These are phyloP conservation scores for Clonostachys solani DNA, from an alignment of 2,329 filamentous ascomycete species.

Conservation along the genomic window DNA sequence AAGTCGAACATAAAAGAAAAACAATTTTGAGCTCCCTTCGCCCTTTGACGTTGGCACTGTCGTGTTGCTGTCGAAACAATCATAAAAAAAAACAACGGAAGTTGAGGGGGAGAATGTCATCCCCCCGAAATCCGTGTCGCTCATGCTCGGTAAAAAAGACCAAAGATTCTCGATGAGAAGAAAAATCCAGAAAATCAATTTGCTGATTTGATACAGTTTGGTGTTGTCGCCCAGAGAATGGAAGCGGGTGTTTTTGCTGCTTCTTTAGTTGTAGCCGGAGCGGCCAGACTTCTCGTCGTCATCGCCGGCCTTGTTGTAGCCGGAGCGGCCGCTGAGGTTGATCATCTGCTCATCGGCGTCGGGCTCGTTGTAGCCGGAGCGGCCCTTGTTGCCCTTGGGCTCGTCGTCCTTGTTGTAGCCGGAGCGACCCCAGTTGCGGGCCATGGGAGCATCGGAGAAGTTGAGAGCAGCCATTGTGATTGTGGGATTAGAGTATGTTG, in stretches of 20 bases:
- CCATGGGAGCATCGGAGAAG: conserved; percentile 36
- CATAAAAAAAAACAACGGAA: no score
- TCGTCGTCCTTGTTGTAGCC: conserved; percentile 34
- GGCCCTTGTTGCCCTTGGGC: conserved; percentile 32
- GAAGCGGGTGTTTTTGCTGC: not conserved
- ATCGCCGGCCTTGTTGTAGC: conserved; percentile 3
- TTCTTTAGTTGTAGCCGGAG: conserved; percentile 40
- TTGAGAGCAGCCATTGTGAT: conserved; percentile 29
- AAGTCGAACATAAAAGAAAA: no score
- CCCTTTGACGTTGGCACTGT: no score
- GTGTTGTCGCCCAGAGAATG: no score
- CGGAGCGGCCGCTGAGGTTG: conserved; percentile 32
- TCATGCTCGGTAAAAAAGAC: not conserved
- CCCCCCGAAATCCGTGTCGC: not conserved
- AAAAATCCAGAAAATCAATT: no score
- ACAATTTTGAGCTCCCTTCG: no score
- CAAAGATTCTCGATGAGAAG: not conserved
- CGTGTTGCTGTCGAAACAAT: no score
- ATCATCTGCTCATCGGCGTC: conserved; percentile 9
- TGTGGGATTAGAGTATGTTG: not conserved
- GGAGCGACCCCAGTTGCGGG: conserved; percentile 28
- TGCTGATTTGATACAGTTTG: no score
- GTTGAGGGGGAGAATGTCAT: not conserved
- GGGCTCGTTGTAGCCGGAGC: conserved; percentile 41
- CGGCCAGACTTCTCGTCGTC: conserved; percentile 22